A percentile compares a stretch with the other conserved stretches of the same genome.
Conservation (phyloP, 257 asterid species). For the Solanum corneliomulleri region DNA sequence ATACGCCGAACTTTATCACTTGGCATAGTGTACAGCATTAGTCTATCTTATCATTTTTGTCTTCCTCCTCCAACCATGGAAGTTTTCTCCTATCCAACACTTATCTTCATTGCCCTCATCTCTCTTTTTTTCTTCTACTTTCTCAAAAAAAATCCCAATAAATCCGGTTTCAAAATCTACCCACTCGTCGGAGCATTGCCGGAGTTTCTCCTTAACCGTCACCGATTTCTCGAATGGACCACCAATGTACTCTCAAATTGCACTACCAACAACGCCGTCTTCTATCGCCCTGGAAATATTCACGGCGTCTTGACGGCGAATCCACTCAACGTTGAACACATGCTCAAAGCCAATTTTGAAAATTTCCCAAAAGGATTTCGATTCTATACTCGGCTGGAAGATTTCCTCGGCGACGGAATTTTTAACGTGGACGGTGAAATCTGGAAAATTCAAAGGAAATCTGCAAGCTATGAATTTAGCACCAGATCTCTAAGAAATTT, state of each 20-base stretch:
- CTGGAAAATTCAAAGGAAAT: conserved; percentile 72
- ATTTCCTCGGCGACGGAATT: conserved; percentile 69
- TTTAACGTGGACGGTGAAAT: conserved; percentile 60
- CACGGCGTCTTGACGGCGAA: conserved; percentile 73
- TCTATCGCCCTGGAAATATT: conserved; percentile 63
- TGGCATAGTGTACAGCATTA: neutral
- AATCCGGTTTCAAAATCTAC: conserved; percentile 37
- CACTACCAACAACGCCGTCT: conserved; percentile 50
- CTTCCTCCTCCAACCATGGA: conserved; percentile 14
- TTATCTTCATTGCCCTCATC: conserved; percentile 15
- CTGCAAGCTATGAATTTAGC: conserved; percentile 83
- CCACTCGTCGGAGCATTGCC: conserved; percentile 72
- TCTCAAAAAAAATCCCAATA: neutral
- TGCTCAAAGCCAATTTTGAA: conserved; percentile 60
- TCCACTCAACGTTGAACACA: conserved; percentile 53
- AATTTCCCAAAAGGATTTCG: conserved; percentile 75
- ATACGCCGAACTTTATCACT: accelerated
- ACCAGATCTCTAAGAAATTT: conserved; percentile 75
- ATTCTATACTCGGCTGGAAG: conserved; percentile 42
- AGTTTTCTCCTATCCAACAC: neutral
- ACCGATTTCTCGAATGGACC: conserved; percentile 82
- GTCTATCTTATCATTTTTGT: neutral
- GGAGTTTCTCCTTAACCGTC: conserved; percentile 62
- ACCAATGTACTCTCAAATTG: conserved; percentile 39
- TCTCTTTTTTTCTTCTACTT: conserved; percentile 1